Evolutionary conservation across 306 rosid species (phyloP), one percentile per base, ranked within the genome.

Genomic region (Gillenia trifoliata): DNA sequence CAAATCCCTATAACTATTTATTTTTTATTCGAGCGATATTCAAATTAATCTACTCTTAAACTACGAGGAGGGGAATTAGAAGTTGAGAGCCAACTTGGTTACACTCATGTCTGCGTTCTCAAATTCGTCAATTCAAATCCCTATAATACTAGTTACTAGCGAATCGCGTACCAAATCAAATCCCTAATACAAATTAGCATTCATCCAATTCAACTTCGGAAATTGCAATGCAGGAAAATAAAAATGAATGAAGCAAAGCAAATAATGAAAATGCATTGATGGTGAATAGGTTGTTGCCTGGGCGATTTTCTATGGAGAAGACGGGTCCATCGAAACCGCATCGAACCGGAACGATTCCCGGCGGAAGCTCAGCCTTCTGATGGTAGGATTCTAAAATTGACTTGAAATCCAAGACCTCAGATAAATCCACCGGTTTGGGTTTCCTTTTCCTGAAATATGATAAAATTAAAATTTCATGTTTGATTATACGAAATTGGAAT

Each of bases 341-440:
- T 25, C 56, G 83, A 75, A 78, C 65, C 69, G 83, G 72, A 20
- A 63, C 13, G 63, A 94, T 75, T 73, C 83, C 93, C 0, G 78
- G 30, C 5, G 95, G 96, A 77, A 91, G 88, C 19, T 76, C 86
- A 11, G 68, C 70, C 57, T 78, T 83, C 17, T 59, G 86, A 47
- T 70, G 38, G 71, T 80, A 77, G 50, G 88, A 85, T 79, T 90
- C 83, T 4, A 86, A 80, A 74, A 91, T 78, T 23, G 85, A 79
- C 74, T 84, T 87, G 83, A 91, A 94, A 86, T 94, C 96, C 43
- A 91, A 73, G 13, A 91, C 98, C 78, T 90, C 91, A 15, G 93
- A 84, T 67, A 94, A 81, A 71, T 93, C 98, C 29, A 91, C 97
- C 6, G 81, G 86, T 78, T 82, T 91, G 1, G 95, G 87, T 76